Base-by-base conservation (phyloP, 1,139 yeast species). In the Magnusiomyces suaveolens region DNA sequence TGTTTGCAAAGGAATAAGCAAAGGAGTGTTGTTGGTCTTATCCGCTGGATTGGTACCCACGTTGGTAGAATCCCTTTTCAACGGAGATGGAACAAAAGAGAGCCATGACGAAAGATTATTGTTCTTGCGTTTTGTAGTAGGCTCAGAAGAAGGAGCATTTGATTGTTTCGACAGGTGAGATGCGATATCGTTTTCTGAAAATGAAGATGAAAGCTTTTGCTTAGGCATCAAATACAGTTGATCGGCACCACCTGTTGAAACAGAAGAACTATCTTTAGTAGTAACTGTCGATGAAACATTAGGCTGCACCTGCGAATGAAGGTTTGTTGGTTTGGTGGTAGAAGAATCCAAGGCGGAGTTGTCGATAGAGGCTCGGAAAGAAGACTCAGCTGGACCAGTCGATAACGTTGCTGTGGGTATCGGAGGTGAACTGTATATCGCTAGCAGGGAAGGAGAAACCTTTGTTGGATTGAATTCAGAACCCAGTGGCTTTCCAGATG, bases 31-130 rank as follows among this genome's bases (percentile, higher is more conserved):
- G 18, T 4, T 41, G 25, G 16, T 2, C 4, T n/a, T 25, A 4
- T n/a, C 44, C 6, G 25, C 23, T 20, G 44, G 6, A 21, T 18
- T 21, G 10, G 3, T n/a, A 20, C 6, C 23, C 4, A 20, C 18
- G 3, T 41, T 25, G 4, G 23, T 20, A 21, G 25, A 41, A 4
- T 21, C 10, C 8, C 16, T 18, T 18, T 21, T 25, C 23, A 18
- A 8, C 4, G 20, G 4, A n/a, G 52, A 39, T 20, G 58, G 56
- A 52, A 53, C 53, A 23, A 43, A 51, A 1, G 56, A 50, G 1
- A 56, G 49, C 39, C 53, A 39, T 6, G 58, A 56, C 1, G 58
- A 56, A n/a, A 56, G 53, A 1, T 44, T 43, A 1, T 53, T 53
- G 43, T 55, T 56, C 32, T 20, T 46, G 10, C 23, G 46, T 10